Percentiles rank a stretch among this genome's conserved stretches.
Evolutionary conservation across 2,329 filamentous ascomycete species (phyloP).

Genomic region (Colletotrichum filicis): DNA sequence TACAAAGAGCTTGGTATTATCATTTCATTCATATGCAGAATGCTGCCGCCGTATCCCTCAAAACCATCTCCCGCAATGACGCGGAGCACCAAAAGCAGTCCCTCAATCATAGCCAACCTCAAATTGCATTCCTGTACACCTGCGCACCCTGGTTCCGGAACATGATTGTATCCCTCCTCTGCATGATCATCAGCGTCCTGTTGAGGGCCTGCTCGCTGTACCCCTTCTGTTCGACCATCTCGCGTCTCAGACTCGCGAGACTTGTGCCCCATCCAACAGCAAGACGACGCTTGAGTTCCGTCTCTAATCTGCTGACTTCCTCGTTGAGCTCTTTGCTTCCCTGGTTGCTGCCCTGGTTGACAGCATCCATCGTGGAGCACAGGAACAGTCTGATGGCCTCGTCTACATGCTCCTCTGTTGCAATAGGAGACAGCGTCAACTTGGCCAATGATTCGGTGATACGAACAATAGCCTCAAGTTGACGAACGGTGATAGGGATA

Average conservation of each 20-base stretch:
- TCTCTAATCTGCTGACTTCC: slow-evolving; percentile 86
- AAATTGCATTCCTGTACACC: slow-evolving; percentile 79
- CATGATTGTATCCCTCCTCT: slow-evolving; percentile 87
- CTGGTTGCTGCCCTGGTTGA: slow-evolving; percentile 86
- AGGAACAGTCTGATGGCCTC: slow-evolving; percentile 98
- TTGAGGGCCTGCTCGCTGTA: slow-evolving; percentile 90
- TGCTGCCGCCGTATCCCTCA: slow-evolving; percentile 11
- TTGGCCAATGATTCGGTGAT: slow-evolving; percentile 98
- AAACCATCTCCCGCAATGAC: not conserved
- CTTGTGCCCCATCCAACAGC: slow-evolving; percentile 97
- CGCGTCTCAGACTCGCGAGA: slow-evolving; percentile 83
- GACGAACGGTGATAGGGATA: slow-evolving; percentile 97
- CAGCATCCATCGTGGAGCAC: slow-evolving; percentile 96
- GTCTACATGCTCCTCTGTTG: slow-evolving; percentile 92
- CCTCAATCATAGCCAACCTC: slow-evolving; percentile 32
- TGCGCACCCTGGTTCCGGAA: slow-evolving; percentile 81
- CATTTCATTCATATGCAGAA: slow-evolving; percentile 31
- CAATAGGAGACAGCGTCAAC: slow-evolving; percentile 84
- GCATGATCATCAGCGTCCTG: slow-evolving; percentile 85
- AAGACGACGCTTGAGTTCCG: slow-evolving; percentile 86
- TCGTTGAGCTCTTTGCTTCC: slow-evolving; percentile 91
- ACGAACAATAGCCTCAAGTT: slow-evolving; percentile 95
- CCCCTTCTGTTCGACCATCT: slow-evolving; percentile 92
- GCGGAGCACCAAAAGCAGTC: not conserved
- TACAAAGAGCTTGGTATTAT: slow-evolving; percentile 17